Conservation (phyloP, 2,329 filamentous ascomycete genomes). For the Cadophora sp. region DNA sequence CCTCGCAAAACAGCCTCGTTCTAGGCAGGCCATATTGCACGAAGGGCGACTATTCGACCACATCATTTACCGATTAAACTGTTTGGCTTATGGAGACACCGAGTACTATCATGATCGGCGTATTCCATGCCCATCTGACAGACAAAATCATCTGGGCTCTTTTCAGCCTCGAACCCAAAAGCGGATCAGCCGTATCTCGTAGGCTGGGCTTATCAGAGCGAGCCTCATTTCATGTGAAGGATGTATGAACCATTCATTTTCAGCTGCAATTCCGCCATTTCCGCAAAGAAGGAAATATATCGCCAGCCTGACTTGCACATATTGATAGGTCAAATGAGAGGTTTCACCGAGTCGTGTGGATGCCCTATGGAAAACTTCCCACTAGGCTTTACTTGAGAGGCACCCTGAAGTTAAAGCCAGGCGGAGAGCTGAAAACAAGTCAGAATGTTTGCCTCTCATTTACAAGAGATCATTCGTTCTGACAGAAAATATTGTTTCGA, state of each 20-base stretch:
- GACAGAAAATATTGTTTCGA: neutral
- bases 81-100: neutral
- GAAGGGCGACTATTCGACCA: neutral
- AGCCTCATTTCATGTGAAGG: too few relatives aligned
- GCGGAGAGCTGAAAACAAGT: neutral
- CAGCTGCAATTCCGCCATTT: neutral
- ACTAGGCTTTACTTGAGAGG: neutral
- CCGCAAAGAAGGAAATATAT: neutral
- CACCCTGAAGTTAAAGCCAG: neutral
- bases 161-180: neutral
- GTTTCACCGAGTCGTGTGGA: neutral
- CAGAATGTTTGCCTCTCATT: conserved; percentile 1
- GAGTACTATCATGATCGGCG: neutral
- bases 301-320: neutral
- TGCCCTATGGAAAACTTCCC: neutral
- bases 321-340: neutral
- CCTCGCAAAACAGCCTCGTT: neutral
- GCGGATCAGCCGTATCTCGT: neutral
- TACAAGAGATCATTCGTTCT: neutral
- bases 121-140: neutral
- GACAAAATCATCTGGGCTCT: neutral
- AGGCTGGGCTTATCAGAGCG: neutral
- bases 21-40: neutral
- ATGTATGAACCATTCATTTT: neutral
- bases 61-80: neutral